These are phyloP conservation scores for Coemansia aciculifera DNA, from an alignment of 192 early-diverging fungal species.

Conservation along the genomic window DNA sequence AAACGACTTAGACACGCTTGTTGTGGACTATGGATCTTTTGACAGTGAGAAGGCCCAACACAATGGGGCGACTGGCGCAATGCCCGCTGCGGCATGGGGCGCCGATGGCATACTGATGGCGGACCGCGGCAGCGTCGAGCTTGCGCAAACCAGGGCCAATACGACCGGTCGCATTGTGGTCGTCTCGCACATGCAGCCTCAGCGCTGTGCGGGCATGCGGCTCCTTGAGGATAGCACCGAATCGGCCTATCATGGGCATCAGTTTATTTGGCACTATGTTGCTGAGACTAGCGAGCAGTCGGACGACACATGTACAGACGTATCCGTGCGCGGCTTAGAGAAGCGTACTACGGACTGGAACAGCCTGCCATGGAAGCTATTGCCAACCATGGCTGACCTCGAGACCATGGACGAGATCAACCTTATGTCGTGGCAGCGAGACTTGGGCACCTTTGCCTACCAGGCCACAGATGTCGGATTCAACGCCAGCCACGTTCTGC, in stretches of 20 bases:
- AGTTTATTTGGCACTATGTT: constrained; percentile 30
- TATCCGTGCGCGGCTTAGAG: constrained; percentile 29
- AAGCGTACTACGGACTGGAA: constrained; percentile 47
- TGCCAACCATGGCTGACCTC: constrained; percentile 49
- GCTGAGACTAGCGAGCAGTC: background rate
- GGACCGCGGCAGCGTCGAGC: constrained; percentile 9
- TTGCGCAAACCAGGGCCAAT: background rate
- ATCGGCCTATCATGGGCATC: constrained; percentile 4
- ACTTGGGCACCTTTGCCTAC: constrained; percentile 50
- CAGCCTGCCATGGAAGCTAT: constrained; percentile 51
- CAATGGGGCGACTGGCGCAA: background rate
- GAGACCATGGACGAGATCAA: constrained; percentile 57
- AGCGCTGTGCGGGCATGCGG: background rate
- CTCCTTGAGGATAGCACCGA: background rate
- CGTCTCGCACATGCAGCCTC: constrained; percentile 24
- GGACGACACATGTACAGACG: background rate
- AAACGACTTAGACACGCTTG: constrained; percentile 36
- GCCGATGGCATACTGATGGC: constrained; percentile 26
- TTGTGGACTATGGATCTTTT: constrained; percentile 24
- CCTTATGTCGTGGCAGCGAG: constrained; percentile 49
- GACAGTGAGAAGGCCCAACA: background rate
- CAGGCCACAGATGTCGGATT: constrained; percentile 63
- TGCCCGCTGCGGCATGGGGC: constrained; percentile 36
- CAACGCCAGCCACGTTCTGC: constrained; percentile 66
- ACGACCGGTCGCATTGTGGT: background rate